Conservation (phyloP, 139 green algal species). For the Picochlorum costavermella region DNA sequence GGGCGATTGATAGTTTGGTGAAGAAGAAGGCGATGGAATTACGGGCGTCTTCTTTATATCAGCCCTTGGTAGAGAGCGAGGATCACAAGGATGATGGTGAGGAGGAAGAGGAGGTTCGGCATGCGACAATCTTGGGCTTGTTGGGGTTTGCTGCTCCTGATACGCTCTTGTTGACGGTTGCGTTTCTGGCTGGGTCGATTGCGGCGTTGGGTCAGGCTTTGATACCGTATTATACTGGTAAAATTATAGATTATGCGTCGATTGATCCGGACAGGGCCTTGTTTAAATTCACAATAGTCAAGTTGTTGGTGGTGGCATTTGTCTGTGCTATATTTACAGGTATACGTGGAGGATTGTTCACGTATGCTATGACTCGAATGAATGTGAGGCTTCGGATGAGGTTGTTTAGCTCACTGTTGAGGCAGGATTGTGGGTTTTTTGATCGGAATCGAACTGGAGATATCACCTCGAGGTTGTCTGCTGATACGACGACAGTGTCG, state of each 20-base stretch:
- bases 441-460: constrained; percentile 59
- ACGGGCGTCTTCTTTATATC: neutral
- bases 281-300: constrained; percentile 45
- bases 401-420: constrained; percentile 54
- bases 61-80: constrained; percentile 26
- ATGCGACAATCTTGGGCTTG: constrained; percentile 40
- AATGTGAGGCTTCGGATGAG: constrained; percentile 29
- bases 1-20: too few relatives aligned
- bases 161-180: constrained; percentile 37
- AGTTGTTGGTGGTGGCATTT: constrained; percentile 47
- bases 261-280: constrained; percentile 46
- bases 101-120: neutral
- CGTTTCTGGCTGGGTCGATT: constrained; percentile 43
- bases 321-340: constrained; percentile 62
- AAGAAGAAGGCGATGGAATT: neutral
- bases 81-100: constrained; percentile 5
- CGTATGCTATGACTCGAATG: constrained; percentile 28
- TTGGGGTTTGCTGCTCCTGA: constrained; percentile 42
- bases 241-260: constrained; percentile 70
- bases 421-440: constrained; percentile 74
- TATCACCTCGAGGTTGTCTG: constrained; percentile 45
- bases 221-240: constrained; percentile 64
- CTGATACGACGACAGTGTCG: constrained; percentile 67
- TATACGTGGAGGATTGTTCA: constrained; percentile 64
- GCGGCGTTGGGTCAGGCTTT: constrained; percentile 55